Percentiles rank a stretch among this genome's conserved stretches.
phyloP scores from a whole-genome alignment of 345 rosid genomes.

The Brassica incana region DNA sequence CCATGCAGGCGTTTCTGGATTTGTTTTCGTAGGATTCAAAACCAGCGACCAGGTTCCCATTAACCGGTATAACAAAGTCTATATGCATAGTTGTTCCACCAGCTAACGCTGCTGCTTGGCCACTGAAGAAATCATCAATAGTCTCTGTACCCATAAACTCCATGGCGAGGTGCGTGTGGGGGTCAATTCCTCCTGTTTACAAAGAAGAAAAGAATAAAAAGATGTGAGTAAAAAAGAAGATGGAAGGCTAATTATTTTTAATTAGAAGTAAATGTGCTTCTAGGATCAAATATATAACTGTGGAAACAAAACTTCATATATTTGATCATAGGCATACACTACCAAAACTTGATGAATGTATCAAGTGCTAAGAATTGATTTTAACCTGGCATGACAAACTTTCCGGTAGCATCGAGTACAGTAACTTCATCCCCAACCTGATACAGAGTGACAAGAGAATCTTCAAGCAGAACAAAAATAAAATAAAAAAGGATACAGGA shows the following conservation, averaged over 20 bases:
- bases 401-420: constrained; percentile 88
- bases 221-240: neutral
- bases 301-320: neutral
- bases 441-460: constrained; percentile 19
- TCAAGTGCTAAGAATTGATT: neutral
- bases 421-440: constrained; percentile 90
- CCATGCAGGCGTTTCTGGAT: constrained; percentile 79
- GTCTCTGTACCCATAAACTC: constrained; percentile 78
- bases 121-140: constrained; percentile 89
- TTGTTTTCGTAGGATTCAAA: constrained; percentile 68
- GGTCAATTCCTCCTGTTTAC: constrained; percentile 87
- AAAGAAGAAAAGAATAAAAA: neutral
- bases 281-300: neutral
- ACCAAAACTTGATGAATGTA: neutral
- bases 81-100: constrained; percentile 99
- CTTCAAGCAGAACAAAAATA: neutral
- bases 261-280: neutral
- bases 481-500: neutral
- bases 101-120: constrained; percentile 98
- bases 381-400: constrained; percentile 93
- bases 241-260: neutral
- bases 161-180: constrained; percentile 87
- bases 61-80: constrained; percentile 84
- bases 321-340: neutral
- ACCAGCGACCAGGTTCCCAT: constrained; percentile 78